Percentiles rank a stretch among this genome's conserved stretches.
These are phyloP conservation scores for Phytophthora sansomeana DNA, from an alignment of 352 stramenopile genomes.

Conservation along the genomic window DNA sequence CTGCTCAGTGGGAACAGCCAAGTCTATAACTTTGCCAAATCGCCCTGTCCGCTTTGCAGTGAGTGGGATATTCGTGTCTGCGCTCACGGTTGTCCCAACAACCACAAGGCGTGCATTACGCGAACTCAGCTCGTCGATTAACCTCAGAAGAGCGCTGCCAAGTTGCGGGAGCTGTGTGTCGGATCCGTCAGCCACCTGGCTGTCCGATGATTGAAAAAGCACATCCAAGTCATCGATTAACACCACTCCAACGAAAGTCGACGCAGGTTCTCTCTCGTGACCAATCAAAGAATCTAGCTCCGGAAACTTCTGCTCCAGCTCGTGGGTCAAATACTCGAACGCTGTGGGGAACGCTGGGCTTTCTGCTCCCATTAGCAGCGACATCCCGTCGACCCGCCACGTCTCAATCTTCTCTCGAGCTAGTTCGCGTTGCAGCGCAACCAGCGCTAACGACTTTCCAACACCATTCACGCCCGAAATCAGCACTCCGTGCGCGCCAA, in stretches of 20 bases:
- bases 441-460: constrained; percentile 67
- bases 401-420: constrained; percentile 32
- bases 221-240: constrained; percentile 78
- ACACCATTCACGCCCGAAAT: constrained; percentile 68
- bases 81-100: constrained; percentile 54
- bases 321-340: constrained; percentile 64
- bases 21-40: constrained; percentile 67
- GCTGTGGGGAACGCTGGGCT: constrained; percentile 50
- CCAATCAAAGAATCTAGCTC: constrained; percentile 17
- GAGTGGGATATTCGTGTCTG: constrained; percentile 47
- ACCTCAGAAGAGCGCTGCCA: constrained; percentile 65
- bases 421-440: constrained; percentile 38
- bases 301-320: constrained; percentile 47
- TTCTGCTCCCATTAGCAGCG: constrained; percentile 65
- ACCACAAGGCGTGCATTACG: constrained; percentile 48
- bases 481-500: constrained; percentile 52
- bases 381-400: constrained; percentile 45
- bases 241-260: constrained; percentile 46
- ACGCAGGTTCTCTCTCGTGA: neutral
- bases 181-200: constrained; percentile 39
- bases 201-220: constrained; percentile 61
- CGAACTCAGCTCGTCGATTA: constrained; percentile 60
- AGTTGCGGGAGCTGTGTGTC: constrained; percentile 51
- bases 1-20: constrained; percentile 72
- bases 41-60: constrained; percentile 55